phyloP scores from a whole-genome alignment of 2,329 filamentous ascomycete genomes.

The Oidium heveae region DNA sequence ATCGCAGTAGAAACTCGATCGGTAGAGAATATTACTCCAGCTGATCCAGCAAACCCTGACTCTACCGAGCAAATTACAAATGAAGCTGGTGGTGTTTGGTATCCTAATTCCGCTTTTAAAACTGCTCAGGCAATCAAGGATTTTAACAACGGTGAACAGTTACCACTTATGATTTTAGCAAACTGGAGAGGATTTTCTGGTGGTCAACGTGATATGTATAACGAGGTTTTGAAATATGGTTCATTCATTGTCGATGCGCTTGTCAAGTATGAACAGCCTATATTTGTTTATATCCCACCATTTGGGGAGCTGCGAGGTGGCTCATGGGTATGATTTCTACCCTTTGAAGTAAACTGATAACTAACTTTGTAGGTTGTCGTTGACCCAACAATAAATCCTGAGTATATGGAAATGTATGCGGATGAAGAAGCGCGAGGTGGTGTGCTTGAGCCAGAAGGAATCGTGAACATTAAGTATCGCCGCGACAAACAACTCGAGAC shows the following conservation, averaged over 20 bases:
- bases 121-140: slow-evolving; percentile 95
- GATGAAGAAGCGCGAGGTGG: slow-evolving; percentile 85
- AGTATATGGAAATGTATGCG: slow-evolving; percentile 98
- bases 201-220: slow-evolving; percentile 99
- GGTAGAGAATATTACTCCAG: slow-evolving; percentile 88
- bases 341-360: slow-evolving; percentile 2
- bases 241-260: slow-evolving; percentile 97
- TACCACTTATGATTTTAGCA: slow-evolving; percentile 95
- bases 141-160: slow-evolving; percentile 97
- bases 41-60: slow-evolving; percentile 92
- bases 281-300: slow-evolving; percentile 97
- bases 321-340: slow-evolving; percentile 45
- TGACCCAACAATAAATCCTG: slow-evolving; percentile 91
- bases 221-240: slow-evolving; percentile 97
- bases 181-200: slow-evolving; percentile 99
- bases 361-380: slow-evolving; percentile 48
- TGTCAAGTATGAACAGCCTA: slow-evolving; percentile 93
- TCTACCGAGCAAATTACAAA: slow-evolving; percentile 88
- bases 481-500: slow-evolving; percentile 93
- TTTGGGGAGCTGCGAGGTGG: slow-evolving; percentile 93
- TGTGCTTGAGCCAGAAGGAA: slow-evolving; percentile 94
- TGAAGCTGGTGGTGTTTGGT: slow-evolving; percentile 97
- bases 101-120: slow-evolving; percentile 99
- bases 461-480: slow-evolving; percentile 95
- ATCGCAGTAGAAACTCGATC: slow-evolving; percentile 90